Conservation (phyloP, 73 alveolate genomes). For the Effrenium voratum region DNA sequence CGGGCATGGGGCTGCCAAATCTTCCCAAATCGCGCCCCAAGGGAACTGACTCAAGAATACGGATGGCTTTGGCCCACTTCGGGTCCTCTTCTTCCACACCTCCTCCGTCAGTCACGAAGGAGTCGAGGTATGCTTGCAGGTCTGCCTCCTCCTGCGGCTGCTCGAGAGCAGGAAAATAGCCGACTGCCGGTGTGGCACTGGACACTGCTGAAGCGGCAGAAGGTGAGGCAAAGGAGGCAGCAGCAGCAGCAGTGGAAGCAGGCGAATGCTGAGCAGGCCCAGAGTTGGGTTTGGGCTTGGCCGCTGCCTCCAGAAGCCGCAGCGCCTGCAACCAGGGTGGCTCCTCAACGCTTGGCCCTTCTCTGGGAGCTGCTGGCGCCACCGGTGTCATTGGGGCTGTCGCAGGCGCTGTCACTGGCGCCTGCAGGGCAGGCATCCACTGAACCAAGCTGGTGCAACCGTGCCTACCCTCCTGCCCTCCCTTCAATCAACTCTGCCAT, state of each 20-base stretch:
- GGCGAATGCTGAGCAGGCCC: not conserved
- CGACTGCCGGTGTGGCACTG: not conserved
- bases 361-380: not conserved
- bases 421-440: not conserved
- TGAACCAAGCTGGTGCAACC: not conserved
- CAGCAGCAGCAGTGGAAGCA: not conserved
- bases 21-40: constrained; percentile 22
- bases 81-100: constrained; percentile 12
- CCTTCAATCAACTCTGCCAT: not conserved
- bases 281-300: not conserved
- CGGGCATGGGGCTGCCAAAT: too few relatives aligned
- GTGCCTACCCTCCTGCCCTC: not conserved
- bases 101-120: not conserved
- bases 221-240: too few relatives aligned
- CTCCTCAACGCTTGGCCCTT: not conserved
- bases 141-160: constrained; percentile 1
- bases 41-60: constrained; percentile 44
- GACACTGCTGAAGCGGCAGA: too few relatives aligned
- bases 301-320: constrained; percentile 50
- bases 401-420: not conserved
- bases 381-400: not conserved
- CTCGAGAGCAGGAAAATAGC: constrained; percentile 52
- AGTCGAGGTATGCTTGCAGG: not conserved
- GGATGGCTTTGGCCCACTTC: constrained; percentile 63
- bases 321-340: constrained; percentile 77